Evolutionary conservation across 2,329 filamentous ascomycete species (phyloP), one percentile per base, ranked within the genome.

Genomic region (Nemania diffusa): DNA sequence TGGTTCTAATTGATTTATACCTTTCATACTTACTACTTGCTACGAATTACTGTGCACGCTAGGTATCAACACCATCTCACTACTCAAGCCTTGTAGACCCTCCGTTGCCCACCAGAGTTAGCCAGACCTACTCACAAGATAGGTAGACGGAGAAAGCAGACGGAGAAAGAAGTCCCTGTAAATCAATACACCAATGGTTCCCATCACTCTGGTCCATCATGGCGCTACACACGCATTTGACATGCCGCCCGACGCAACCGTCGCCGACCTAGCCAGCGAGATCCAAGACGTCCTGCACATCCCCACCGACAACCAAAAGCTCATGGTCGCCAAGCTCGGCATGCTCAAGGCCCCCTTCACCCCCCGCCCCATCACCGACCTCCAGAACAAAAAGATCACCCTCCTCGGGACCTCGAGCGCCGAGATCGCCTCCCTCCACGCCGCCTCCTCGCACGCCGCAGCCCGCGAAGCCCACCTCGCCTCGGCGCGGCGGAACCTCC

Each of bases 341-440:
- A 81, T 92, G 1, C 83, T 91, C 27, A 91, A 89, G 71, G 81
- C 84, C 0, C 90, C 90, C 0, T 89, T 91, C 81, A 87, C 87
- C 76, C 82, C 90, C 70, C 78, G 70, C 5, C 69, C 82, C 3
- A 80, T 90, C 65, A 74, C 78, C 7, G 75, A 84, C 4, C 79
- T 91, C 2, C 76, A 79, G 20, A 79, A 82, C 66, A 90, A 88
- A 77, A 90, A 90, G 67, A 84, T 92, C 68, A 88, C 84, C 1
- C 84, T 92, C 32, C 84, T 92, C 81, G 90, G 90, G 65, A 87
- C 86, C 53, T 88, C 87, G 0, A 82, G 82, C 17, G 81, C 83
- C n/a, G 87, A 90, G 75, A 81, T 91, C n/a, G 79, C 82, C 24
- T 84, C 86, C 1, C 80, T 90, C 2, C 79, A 85, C 58, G 78